Conservation (phyloP, 768 basidiomycete genomes). For the Tricholoma sp. region DNA sequence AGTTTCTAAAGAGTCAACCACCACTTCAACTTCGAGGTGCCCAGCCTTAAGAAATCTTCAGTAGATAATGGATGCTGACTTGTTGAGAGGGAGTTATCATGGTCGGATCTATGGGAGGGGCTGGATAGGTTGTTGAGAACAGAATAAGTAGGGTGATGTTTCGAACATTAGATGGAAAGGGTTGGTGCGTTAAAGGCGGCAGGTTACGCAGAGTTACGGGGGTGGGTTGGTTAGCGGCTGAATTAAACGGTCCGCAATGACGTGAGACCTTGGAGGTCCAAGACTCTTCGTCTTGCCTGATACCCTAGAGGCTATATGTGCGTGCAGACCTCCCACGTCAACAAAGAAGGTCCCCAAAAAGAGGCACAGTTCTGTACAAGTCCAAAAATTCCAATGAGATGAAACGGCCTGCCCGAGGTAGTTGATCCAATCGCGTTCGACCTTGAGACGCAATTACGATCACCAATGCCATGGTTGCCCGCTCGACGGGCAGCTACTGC, state of each 20-base stretch:
- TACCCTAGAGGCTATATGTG: neutral
- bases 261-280: neutral
- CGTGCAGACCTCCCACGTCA: neutral
- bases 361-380: conserved; percentile 20
- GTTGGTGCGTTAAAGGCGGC: neutral
- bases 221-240: neutral
- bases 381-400: conserved; percentile 16
- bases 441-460: conserved; percentile 1
- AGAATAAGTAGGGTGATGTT: neutral
- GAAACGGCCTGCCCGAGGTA: conserved; percentile 11
- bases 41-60: neutral
- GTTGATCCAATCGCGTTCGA: conserved; percentile 1
- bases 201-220: neutral
- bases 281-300: neutral
- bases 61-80: neutral
- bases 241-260: neutral
- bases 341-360: neutral
- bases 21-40: neutral
- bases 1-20: neutral
- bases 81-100: neutral
- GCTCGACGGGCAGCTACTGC: conserved; percentile 40
- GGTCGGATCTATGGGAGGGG: neutral
- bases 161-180: too few relatives aligned
- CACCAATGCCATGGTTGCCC: conserved; percentile 7
- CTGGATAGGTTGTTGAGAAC: neutral